A percentile compares a stretch with the other conserved stretches of the same genome.
Conservation (phyloP, 73 alveolate species). For the Tetrahymena elliotti region DNA sequence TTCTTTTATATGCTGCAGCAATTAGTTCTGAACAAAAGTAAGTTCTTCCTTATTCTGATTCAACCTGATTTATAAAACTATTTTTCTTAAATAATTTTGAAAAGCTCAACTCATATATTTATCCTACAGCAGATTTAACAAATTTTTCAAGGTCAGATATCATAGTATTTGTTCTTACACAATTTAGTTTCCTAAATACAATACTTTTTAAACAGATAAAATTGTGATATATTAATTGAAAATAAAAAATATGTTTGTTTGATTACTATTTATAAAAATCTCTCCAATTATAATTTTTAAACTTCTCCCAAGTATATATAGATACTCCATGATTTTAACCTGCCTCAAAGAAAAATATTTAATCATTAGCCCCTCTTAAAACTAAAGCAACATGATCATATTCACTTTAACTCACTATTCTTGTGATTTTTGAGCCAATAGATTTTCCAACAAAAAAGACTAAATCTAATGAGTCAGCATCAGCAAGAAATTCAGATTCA, state of each 20-base stretch:
- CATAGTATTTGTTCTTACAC: conserved; percentile 33
- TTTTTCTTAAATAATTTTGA: conserved; percentile 33
- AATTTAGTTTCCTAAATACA: conserved; percentile 47
- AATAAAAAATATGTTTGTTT: background rate
- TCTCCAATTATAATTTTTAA: background rate
- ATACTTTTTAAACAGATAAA: conserved; percentile 10
- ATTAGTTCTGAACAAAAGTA: conserved; percentile 59
- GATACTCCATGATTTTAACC: conserved; percentile 46
- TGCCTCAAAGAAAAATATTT: conserved; percentile 45
- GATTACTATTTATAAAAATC: conserved; percentile 21
- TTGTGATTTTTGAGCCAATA: background rate
- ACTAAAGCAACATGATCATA: conserved; percentile 59
- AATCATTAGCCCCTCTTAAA: conserved; percentile 19
- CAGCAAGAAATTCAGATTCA: background rate
- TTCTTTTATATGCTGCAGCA: conserved; percentile 48
- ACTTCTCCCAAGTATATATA: background rate
- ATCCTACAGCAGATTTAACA: conserved; percentile 50
- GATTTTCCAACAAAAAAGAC: background rate
- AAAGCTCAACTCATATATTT: conserved; percentile 41
- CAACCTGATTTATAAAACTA: conserved; percentile 26
- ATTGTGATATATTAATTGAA: background rate
- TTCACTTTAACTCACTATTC: background rate
- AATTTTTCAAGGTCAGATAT: conserved; percentile 43
- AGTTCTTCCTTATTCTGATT: conserved; percentile 48
- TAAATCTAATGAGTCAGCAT: background rate